phyloP scores from a whole-genome alignment of 129 eudicot genomes.

The sunflower (Helianthus annuus) region DNA sequence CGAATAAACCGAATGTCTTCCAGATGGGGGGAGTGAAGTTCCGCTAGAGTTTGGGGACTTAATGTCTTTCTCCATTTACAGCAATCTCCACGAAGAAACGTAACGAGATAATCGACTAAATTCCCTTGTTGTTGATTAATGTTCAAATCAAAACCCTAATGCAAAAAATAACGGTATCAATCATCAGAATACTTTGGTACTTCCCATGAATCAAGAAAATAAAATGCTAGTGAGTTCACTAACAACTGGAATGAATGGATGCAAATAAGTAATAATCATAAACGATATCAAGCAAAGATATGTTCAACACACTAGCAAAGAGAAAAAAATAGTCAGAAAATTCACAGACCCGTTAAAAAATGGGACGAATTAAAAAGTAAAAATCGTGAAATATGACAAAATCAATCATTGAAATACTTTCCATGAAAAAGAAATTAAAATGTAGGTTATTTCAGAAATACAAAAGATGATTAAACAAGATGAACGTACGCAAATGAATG shows the following conservation, averaged over 20 bases:
- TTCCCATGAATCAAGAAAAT: background rate
- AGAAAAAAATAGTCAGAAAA: background rate
- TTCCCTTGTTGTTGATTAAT: background rate
- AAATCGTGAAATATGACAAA: too few species aligned
- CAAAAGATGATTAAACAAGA: too few species aligned
- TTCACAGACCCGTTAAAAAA: background rate
- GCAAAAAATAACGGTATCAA: background rate
- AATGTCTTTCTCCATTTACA: slow-evolving; percentile 56
- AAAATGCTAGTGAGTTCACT: slow-evolving; percentile 7
- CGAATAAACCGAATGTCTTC: slow-evolving; percentile 47
- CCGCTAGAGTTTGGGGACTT: slow-evolving; percentile 54
- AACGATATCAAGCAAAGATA: slow-evolving; percentile 12
- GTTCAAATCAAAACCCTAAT: slow-evolving; percentile 28
- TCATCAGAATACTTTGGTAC: background rate
- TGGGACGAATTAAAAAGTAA: background rate
- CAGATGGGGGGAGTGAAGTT: slow-evolving; percentile 62
- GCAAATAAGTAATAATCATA: background rate
- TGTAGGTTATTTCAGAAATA: too few species aligned
- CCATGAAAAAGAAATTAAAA: too few species aligned
- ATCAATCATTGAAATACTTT: too few species aligned
- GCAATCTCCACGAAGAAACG: background rate
- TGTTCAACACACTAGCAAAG: background rate
- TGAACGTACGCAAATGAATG: too few species aligned
- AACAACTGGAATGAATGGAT: background rate
- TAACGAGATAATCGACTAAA: background rate